Percentiles rank a stretch among this genome's conserved stretches.
Evolutionary conservation across 2,329 filamentous ascomycete species (phyloP).

Genomic region (Fusarium tupiense): DNA sequence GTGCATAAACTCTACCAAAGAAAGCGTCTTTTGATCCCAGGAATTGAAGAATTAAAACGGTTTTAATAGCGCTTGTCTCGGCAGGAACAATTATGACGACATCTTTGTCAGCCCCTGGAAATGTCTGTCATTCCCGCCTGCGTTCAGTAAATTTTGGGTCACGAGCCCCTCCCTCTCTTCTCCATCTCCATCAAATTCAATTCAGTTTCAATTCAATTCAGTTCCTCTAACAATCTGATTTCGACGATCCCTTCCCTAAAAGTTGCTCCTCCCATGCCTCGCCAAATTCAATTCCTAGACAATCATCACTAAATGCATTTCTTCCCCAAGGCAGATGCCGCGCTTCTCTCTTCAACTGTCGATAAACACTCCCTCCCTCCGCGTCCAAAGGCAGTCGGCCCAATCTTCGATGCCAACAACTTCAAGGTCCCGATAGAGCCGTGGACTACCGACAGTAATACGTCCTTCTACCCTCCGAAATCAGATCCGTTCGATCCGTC

Average conservation of each 20-base stretch:
- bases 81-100: background rate
- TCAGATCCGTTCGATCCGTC: constrained; percentile 15
- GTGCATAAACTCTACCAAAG: background rate
- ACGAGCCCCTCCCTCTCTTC: background rate
- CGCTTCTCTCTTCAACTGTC: constrained; percentile 36
- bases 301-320: constrained; percentile 30
- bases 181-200: background rate
- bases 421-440: constrained; percentile 18
- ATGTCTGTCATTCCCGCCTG: background rate
- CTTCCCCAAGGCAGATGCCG: constrained; percentile 41
- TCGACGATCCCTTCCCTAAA: background rate
- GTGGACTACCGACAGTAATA: constrained; percentile 13
- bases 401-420: constrained; percentile 33
- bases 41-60: background rate
- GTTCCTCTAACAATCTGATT: background rate
- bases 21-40: background rate
- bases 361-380: constrained; percentile 4
- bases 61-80: background rate
- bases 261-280: background rate
- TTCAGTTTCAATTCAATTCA: background rate
- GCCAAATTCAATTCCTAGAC: background rate
- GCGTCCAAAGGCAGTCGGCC: constrained; percentile 29
- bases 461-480: constrained; percentile 11
- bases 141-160: background rate
- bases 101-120: background rate